Base-by-base conservation (phyloP, 306 rosid genomes). In the Ceratonia siliqua region DNA sequence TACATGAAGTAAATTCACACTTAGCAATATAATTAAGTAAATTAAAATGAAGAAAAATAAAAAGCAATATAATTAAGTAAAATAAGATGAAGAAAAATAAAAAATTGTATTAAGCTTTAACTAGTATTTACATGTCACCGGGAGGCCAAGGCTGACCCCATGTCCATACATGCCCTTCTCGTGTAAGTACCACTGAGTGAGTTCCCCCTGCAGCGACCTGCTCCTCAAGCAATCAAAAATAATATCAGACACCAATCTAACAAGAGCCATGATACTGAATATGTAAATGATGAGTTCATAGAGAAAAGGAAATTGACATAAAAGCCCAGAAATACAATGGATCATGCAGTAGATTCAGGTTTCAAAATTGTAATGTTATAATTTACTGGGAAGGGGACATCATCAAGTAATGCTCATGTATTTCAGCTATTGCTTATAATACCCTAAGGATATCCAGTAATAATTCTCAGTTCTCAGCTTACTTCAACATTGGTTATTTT, bases 81-180 rank as follows among this genome's bases (percentile, higher is more conserved):
- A 72, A 9, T 6, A 39, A 79, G 57, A 62, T 33, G 1, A 36
- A 2, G 14, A 30, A 70, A 17, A 59, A 75, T 0, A 62, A 62
- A 67, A 53, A 65, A 33, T 33, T 35, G 12, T 18, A 73, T 55
- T 4, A 72, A 70, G 81, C 46, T 36, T 36, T 30, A 69, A 74
- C 28, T 43, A 74, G 9, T 69, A 22, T 63, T 68, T 90, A 95
- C 99, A 95, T 95, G 85, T 95, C 98, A 61, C 99, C 99, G 9
- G 99, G 99, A 66, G 99, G 99, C 99, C 99, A 95, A 12, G 98
- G 99, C 71, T 95, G 99, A 84, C 99, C 99, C 99, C 99, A 95
- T 28, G 96, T 90, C 99, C 99, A 95, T 63, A 95, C 98, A 54
- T 92, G 94, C 43, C 99, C 99, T 68, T 89, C 97, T 28, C 88